Evolutionary conservation across 495 filamentous ascomycete species (phyloP), one percentile per base, ranked within the genome.

Genomic region (Hypoxylon intermedium): DNA sequence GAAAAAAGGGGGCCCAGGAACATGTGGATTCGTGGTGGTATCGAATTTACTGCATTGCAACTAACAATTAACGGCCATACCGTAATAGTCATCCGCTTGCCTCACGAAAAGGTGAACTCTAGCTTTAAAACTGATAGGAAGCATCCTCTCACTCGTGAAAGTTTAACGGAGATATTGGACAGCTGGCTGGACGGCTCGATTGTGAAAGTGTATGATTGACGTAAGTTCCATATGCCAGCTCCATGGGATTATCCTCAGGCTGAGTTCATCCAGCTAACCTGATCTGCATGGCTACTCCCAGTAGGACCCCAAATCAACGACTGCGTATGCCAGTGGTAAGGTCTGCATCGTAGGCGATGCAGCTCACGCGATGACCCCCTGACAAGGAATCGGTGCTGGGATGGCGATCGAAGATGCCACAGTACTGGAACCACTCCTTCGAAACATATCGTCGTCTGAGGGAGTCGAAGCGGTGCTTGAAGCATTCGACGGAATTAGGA

Each of bases 371-470:
- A 79, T 80, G 0, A 88, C 86, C 3, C 88, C 87, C 0, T 86
- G 88, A 62, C 85, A 89, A 59, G 87, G 85, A 4, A 77, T 85
- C 2, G 87, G 87, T 0, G 86, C 85, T 0, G 86, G 86, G 0
- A 79, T 85, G 68, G 82, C 84, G 1, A 82, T 89, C 24, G 87
- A 89, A 67, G 87, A 89, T 70, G 82, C 83, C 1, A 78, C 80
- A 41, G 75, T 88, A 12, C 70, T 90, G 1, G 75, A 78, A 11
- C 74, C 75, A 16, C 64, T 88, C 0, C 67, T 87, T 5, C 73
- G 72, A 3, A 67, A 79, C 45, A 66, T 80, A 18, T 69, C 67
- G n/a, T 61, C 71, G 0, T 47, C 53, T 9, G 59, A 42, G 49
- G 72, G 77, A 28, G 57, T 82, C 1, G 58, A 73, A 37, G 72